Percentiles rank a stretch among this genome's conserved stretches.
Conservation (phyloP, 345 rosid genomes). For the Murraya paniculata region DNA sequence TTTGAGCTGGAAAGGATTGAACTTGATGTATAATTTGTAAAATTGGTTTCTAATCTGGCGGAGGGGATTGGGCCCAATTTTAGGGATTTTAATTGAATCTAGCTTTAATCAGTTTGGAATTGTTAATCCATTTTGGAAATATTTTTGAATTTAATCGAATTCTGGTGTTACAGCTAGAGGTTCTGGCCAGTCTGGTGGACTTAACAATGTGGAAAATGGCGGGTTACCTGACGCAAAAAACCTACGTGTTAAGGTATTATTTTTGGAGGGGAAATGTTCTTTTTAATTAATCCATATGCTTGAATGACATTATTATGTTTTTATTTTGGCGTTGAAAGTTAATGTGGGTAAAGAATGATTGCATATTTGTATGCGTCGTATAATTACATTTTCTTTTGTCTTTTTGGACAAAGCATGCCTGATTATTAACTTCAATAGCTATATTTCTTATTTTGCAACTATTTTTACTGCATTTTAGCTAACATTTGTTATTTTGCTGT, state of each 20-base stretch:
- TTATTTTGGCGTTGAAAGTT: not conserved
- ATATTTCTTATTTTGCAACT: not conserved
- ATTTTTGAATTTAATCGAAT: conserved; percentile 13
- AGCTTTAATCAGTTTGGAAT: conserved; percentile 4
- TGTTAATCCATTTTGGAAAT: conserved; percentile 19
- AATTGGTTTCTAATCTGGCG: not conserved
- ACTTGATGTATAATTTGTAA: conserved; percentile 1
- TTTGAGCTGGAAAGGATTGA: not conserved
- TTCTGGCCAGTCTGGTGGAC: conserved; percentile 58
- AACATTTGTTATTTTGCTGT: conserved; percentile 21
- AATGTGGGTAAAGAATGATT: not conserved
- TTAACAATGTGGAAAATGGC: conserved; percentile 47
- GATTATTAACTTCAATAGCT: not conserved
- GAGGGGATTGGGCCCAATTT: not conserved
- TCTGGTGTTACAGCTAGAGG: conserved; percentile 48
- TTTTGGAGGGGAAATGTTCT: not conserved
- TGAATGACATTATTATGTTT: not conserved
- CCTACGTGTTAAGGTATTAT: conserved; percentile 79
- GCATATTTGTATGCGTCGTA: not conserved
- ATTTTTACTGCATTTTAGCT: not conserved
- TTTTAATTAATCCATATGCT: not conserved
- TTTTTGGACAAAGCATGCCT: not conserved
- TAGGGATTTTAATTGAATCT: not conserved
- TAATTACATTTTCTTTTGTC: not conserved
- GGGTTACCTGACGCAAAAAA: conserved; percentile 60